A percentile compares a stretch with the other conserved stretches of the same genome.
Evolutionary conservation across 352 stramenopile species (phyloP).

Genomic region (Thraustochytrium sp.): DNA sequence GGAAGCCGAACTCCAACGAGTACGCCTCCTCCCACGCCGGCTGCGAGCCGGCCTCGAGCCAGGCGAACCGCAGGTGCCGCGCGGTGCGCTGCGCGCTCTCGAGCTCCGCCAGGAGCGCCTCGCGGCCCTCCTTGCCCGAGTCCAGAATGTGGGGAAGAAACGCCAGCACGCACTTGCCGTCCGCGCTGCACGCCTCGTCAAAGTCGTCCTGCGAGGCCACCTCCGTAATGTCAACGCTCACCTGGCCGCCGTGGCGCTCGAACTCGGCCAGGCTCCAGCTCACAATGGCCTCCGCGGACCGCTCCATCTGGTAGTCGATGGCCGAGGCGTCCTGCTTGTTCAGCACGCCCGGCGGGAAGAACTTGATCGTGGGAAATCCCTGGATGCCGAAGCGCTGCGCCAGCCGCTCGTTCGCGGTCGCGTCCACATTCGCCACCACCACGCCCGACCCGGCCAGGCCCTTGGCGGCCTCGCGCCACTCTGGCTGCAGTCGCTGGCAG

Average conservation of each 20-base stretch:
- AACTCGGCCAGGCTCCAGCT: slow-evolving; percentile 65
- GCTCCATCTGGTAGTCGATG: slow-evolving; percentile 75
- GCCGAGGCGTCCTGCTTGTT: slow-evolving; percentile 53
- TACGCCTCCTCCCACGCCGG: slow-evolving; percentile 69
- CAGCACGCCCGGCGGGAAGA: slow-evolving; percentile 59
- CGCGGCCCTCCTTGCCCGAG: slow-evolving; percentile 68
- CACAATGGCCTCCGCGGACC: slow-evolving; percentile 71
- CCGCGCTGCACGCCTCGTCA: slow-evolving; percentile 65
- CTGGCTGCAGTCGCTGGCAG: slow-evolving; percentile 82
- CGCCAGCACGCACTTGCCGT: slow-evolving; percentile 75
- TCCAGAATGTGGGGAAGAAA: slow-evolving; percentile 82
- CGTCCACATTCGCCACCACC: slow-evolving; percentile 70
- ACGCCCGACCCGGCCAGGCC: slow-evolving; percentile 72
- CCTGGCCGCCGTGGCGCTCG: slow-evolving; percentile 59
- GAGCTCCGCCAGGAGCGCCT: slow-evolving; percentile 72
- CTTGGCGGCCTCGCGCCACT: slow-evolving; percentile 82
- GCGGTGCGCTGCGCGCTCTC: slow-evolving; percentile 69
- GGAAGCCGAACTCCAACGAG: slow-evolving; percentile 80
- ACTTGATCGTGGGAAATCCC: slow-evolving; percentile 87
- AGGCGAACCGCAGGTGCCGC: slow-evolving; percentile 82
- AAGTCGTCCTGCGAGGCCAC: slow-evolving; percentile 62
- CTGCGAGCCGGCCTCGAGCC: slow-evolving; percentile 79
- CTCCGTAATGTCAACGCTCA: slow-evolving; percentile 66
- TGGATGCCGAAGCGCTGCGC: slow-evolving; percentile 74
- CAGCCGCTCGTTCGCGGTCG: slow-evolving; percentile 63